phyloP scores from a whole-genome alignment of 2,329 filamentous ascomycete species.

The Fusarium coicis region DNA sequence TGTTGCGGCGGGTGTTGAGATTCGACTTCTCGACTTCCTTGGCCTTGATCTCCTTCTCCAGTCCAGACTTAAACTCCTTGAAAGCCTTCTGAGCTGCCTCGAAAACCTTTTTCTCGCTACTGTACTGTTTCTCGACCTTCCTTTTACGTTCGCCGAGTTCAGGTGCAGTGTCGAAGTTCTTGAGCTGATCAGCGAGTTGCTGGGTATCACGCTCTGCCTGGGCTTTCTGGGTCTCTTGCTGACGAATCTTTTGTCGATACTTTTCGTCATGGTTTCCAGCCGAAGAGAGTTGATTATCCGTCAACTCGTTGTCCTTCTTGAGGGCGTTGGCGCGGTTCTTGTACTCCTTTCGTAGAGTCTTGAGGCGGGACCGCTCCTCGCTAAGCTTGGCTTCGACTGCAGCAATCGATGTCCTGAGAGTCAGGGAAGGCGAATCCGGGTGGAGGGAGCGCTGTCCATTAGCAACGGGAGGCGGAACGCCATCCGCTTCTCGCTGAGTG shows the following conservation, averaged over 20 bases:
- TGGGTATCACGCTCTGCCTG: constrained; percentile 68
- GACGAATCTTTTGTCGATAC: constrained; percentile 77
- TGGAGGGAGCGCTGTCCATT: constrained; percentile 70
- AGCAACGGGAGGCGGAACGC: constrained; percentile 46
- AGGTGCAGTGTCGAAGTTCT: constrained; percentile 71
- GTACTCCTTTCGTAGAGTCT: constrained; percentile 79
- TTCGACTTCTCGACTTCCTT: constrained; percentile 72
- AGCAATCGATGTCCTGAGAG: constrained; percentile 79
- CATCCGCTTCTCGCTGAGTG: constrained; percentile 48
- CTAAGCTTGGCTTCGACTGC: constrained; percentile 76
- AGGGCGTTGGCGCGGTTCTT: constrained; percentile 74
- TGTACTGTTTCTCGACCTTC: constrained; percentile 62
- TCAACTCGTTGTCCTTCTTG: constrained; percentile 78
- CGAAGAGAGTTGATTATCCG: constrained; percentile 73
- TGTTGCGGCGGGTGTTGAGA: constrained; percentile 76
- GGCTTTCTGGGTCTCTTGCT: constrained; percentile 78
- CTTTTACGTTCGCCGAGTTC: constrained; percentile 69
- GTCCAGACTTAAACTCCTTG: constrained; percentile 67
- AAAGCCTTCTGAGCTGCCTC: constrained; percentile 66
- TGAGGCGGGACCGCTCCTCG: constrained; percentile 75
- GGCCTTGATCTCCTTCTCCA: constrained; percentile 71
- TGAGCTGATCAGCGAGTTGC: constrained; percentile 67
- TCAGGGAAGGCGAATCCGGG: constrained; percentile 81
- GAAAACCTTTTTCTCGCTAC: constrained; percentile 67
- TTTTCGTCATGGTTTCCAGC: constrained; percentile 80